These are phyloP conservation scores for Mycena amicta DNA, from an alignment of 768 basidiomycete genomes.

Conservation along the genomic window DNA sequence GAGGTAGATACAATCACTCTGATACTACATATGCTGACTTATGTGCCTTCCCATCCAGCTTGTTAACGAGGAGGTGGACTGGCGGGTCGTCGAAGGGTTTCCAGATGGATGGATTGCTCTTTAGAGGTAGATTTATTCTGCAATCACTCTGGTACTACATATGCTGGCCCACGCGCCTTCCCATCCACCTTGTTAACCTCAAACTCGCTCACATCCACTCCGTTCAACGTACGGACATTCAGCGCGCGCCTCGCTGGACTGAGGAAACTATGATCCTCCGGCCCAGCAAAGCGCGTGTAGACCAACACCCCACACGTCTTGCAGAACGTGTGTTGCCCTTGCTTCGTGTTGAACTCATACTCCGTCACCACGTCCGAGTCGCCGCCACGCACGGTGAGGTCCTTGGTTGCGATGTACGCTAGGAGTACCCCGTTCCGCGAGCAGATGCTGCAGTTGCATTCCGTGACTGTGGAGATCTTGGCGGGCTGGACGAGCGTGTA, in stretches of 20 bases:
- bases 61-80: constrained; percentile 41
- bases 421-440: background rate
- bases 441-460: constrained; percentile 20
- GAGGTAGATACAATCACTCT: background rate
- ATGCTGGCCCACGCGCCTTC: background rate
- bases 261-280: background rate
- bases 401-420: background rate
- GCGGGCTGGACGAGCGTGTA: constrained; percentile 7
- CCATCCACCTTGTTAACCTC: background rate
- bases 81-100: constrained; percentile 70
- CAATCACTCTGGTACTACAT: background rate
- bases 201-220: background rate
- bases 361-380: background rate
- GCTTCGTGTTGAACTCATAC: background rate
- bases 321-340: background rate
- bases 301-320: background rate
- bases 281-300: constrained; percentile 1
- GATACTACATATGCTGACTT: background rate
- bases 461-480: background rate
- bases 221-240: background rate
- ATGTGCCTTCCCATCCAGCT: background rate
- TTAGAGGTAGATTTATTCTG: no score
- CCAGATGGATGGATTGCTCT: constrained; percentile 24
- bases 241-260: background rate
- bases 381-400: background rate